Conservation (phyloP, 495 filamentous ascomycete genomes). For the Astrothelium subdiscretum region DNA sequence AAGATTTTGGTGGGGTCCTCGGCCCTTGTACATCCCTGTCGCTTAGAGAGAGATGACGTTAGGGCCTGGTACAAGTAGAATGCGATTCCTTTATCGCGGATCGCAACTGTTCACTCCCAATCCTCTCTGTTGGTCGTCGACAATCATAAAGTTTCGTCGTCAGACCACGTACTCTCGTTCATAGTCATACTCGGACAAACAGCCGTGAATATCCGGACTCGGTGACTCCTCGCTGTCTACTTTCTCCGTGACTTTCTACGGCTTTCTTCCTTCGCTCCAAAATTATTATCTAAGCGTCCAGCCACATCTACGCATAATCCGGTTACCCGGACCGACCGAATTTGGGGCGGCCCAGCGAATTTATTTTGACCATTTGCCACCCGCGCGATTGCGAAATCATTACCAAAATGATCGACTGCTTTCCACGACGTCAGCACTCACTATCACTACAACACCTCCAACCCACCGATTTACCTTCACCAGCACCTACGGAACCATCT, state of each 20-base stretch:
- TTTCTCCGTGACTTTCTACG: not conserved
- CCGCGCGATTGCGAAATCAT: not conserved
- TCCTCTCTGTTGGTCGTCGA: not conserved
- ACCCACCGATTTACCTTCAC: not conserved
- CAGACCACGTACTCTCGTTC: constrained; percentile 1
- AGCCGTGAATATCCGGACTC: not conserved
- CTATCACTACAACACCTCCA: not conserved
- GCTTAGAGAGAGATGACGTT: not conserved
- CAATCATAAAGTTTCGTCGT: not conserved
- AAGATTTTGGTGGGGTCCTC: not conserved
- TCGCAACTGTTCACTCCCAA: not conserved
- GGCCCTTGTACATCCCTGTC: not conserved
- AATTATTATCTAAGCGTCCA: not conserved
- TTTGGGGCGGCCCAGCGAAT: not conserved
- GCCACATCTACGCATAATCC: not conserved
- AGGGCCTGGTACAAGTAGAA: not conserved
- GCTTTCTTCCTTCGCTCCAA: not conserved
- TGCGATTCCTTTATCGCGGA: constrained; percentile 2
- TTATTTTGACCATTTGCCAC: not conserved
- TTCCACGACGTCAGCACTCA: constrained; percentile 4
- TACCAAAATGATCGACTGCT: not conserved
- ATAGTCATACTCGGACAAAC: no score
- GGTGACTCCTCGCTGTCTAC: not conserved
- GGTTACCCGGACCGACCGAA: not conserved
- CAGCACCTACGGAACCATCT: not conserved